These are phyloP conservation scores for Elsinoe necatrix DNA, from an alignment of 2,329 filamentous ascomycete species.

Conservation along the genomic window DNA sequence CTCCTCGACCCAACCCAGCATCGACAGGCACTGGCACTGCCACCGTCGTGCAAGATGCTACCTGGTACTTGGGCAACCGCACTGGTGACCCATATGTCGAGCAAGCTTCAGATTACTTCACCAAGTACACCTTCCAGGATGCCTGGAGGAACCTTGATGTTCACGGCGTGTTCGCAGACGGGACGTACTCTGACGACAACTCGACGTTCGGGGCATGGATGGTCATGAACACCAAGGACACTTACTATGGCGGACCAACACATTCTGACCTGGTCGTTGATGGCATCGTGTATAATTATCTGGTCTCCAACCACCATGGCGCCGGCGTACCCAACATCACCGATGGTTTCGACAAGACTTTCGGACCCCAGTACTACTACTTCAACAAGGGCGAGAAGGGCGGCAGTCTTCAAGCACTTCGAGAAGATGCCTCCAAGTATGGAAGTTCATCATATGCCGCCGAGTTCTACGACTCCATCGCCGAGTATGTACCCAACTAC, in stretches of 20 bases:
- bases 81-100: slow-evolving; percentile 46
- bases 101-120: slow-evolving; percentile 53
- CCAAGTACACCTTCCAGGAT: slow-evolving; percentile 56
- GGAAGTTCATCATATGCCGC: slow-evolving; percentile 48
- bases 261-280: slow-evolving; percentile 57
- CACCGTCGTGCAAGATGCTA: slow-evolving; percentile 52
- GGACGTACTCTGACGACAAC: slow-evolving; percentile 42
- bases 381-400: slow-evolving; percentile 50
- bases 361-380: slow-evolving; percentile 55
- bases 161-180: slow-evolving; percentile 49
- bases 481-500: slow-evolving; percentile 51
- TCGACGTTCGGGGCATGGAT: slow-evolving; percentile 53
- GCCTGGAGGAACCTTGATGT: slow-evolving; percentile 51
- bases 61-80: slow-evolving; percentile 51
- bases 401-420: slow-evolving; percentile 40
- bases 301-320: slow-evolving; percentile 55
- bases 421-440: slow-evolving; percentile 47
- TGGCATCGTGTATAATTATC: slow-evolving; percentile 59
- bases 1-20: slow-evolving; percentile 30
- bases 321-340: slow-evolving; percentile 57
- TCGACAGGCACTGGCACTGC: slow-evolving; percentile 31
- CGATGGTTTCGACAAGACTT: slow-evolving; percentile 56
- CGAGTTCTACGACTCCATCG: slow-evolving; percentile 56
- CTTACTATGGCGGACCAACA: slow-evolving; percentile 53
- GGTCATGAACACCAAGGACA: slow-evolving; percentile 56